Evolutionary conservation across 164 flowering plant species (phyloP).

Genomic region (Aristolochia californica): DNA sequence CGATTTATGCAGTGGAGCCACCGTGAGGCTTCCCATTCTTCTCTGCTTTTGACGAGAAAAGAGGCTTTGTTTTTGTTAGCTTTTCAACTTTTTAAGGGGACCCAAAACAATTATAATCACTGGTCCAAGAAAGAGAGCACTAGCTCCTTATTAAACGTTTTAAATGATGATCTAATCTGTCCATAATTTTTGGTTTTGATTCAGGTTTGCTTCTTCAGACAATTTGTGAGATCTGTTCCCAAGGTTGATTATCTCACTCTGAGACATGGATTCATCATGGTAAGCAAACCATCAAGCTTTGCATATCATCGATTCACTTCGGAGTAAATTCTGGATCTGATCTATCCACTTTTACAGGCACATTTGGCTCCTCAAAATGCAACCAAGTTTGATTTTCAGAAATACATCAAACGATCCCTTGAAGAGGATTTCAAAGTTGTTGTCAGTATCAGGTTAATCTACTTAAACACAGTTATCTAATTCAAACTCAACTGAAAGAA

Average conservation of each 20-base stretch:
- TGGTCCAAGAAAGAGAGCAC: no score
- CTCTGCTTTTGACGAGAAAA: no score
- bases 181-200: not conserved
- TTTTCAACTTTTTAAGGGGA: no score
- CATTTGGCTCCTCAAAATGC: conserved; percentile 72
- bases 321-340: not conserved
- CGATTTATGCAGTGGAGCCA: no score
- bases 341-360: conserved; percentile 33
- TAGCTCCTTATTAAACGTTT: no score
- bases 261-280: conserved; percentile 76
- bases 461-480: not conserved
- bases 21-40: no score
- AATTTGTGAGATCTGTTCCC: conserved; percentile 63
- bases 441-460: conserved; percentile 59
- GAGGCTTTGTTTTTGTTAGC: no score
- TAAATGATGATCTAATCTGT: not conserved
- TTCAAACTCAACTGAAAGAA: not conserved
- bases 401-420: conserved; percentile 66
- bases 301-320: not conserved
- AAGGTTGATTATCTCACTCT: conserved; percentile 77
- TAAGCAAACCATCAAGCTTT: conserved; percentile 10
- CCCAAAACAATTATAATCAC: no score
- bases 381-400: conserved; percentile 54
- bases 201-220: conserved; percentile 84
- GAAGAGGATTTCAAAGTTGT: conserved; percentile 91